A percentile compares a stretch with the other conserved stretches of the same genome.
phyloP scores from a whole-genome alignment of 1,284 basidiomycete genomes.

The Wallemia ichthyophaga region DNA sequence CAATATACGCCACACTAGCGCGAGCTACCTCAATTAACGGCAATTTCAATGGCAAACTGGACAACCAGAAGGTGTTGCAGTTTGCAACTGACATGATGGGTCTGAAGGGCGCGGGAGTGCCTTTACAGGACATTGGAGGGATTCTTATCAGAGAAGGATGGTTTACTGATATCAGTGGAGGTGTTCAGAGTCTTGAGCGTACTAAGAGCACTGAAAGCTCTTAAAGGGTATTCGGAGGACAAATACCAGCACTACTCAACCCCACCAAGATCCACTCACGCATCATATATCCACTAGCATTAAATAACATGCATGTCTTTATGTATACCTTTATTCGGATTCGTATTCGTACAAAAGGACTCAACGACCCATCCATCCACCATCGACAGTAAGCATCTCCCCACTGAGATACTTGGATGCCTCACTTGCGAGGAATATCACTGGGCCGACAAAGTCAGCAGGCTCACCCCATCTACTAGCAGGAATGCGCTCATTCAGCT shows the following conservation, averaged over 20 bases:
- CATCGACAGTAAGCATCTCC: constrained; percentile 23
- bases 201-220: neutral
- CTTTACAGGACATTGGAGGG: neutral
- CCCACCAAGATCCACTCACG: too few species aligned
- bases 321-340: neutral
- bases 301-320: neutral
- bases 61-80: neutral
- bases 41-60: neutral
- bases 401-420: constrained; percentile 76
- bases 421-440: constrained; percentile 59
- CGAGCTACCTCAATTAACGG: neutral
- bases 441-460: constrained; percentile 59
- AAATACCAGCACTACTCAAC: too few species aligned
- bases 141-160: neutral
- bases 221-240: too few species aligned
- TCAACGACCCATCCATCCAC: constrained; percentile 5
- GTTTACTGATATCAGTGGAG: neutral
- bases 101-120: neutral
- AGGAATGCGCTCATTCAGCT: constrained; percentile 81
- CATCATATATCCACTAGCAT: neutral
- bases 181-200: neutral
- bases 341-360: neutral
- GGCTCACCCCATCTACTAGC: constrained; percentile 67
- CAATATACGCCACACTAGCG: neutral
- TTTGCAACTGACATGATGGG: neutral